Evolutionary conservation across 768 basidiomycete species (phyloP), one percentile per base, ranked within the genome.

Genomic region (Rhodotorula paludigena): DNA sequence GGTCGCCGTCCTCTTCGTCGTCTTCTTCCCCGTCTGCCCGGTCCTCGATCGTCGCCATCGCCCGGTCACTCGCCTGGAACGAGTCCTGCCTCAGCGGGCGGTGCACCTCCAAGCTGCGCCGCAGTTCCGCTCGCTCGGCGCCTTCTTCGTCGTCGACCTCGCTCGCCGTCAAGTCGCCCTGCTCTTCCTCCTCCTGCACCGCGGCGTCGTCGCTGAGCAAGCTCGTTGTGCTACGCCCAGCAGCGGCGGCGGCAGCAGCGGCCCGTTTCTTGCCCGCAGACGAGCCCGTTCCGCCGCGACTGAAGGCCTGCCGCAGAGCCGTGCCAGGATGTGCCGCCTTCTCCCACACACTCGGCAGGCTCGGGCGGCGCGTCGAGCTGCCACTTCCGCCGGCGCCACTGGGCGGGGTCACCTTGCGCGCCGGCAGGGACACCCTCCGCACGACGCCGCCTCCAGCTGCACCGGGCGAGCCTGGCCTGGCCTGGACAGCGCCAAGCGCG

Each of bases 301-400:
- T 28, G 21, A 80, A 65, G 15, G 75, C 78, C 2, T 74, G 71
- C 16, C 76, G 72, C 41, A 80, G 74, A 35, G 76, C 69, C 12
- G 74, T 69, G 16, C 75, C 73, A 2, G 78, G 80, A 69, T 80
- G 80, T 12, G 78, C 74, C 8, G 80, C 80, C 62, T 78, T 78
- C 57, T 81, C 81, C 53, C 81, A 71, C 59, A 81, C 80, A 47
- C 80, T 79, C 1, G 81, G 81, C 0, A 81, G 72, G n/a, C 78
- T 78, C 0, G 80, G 79, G 23, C 80, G 75, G 70, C n/a, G 74
- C 62, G 30, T 72, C 57, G 47, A 12, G 14, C 25, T n/a, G 47
- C 47, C 25, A n/a, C n/a, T n/a, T n/a, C n/a, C n/a, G n/a, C n/a
- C n/a, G n/a, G n/a, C n/a, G n/a, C n/a, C n/a, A n/a, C n/a, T n/a